These are phyloP conservation scores for Endogone sp. DNA, from an alignment of 192 early-diverging fungal genomes.

Conservation along the genomic window DNA sequence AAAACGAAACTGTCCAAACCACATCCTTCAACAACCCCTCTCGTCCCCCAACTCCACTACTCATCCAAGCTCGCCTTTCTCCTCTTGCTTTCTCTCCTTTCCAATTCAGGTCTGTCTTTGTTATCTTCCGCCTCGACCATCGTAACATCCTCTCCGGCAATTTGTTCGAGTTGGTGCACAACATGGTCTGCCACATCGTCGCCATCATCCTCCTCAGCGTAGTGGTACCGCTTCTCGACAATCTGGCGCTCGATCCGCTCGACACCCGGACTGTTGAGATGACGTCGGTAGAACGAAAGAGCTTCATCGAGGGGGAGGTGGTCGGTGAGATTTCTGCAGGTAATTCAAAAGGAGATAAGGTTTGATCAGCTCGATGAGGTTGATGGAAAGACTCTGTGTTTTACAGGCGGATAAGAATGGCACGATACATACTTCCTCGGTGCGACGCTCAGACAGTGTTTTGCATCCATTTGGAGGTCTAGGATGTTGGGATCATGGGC, in stretches of 20 bases:
- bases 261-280: constrained; percentile 42
- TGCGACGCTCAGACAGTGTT: constrained; percentile 80
- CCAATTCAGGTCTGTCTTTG: neutral
- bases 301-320: constrained; percentile 79
- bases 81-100: neutral
- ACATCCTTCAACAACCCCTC: no score
- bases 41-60: no score
- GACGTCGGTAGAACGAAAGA: constrained; percentile 48
- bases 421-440: constrained; percentile 73
- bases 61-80: neutral
- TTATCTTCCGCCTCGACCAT: neutral
- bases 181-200: constrained; percentile 17
- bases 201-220: constrained; percentile 29
- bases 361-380: neutral
- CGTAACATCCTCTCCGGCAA: neutral
- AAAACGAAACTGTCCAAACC: no score
- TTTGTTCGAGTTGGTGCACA: constrained; percentile 3
- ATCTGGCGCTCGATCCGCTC: constrained; percentile 26
- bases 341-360: neutral
- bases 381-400: no score
- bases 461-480: constrained; percentile 80
- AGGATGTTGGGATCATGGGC: constrained; percentile 88
- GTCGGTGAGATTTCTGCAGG: constrained; percentile 73
- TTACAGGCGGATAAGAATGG: no score
- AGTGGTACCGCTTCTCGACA: constrained; percentile 25